These are phyloP conservation scores for Fennellomyces sp. DNA, from an alignment of 371 early-diverging fungal species.

Conservation along the genomic window DNA sequence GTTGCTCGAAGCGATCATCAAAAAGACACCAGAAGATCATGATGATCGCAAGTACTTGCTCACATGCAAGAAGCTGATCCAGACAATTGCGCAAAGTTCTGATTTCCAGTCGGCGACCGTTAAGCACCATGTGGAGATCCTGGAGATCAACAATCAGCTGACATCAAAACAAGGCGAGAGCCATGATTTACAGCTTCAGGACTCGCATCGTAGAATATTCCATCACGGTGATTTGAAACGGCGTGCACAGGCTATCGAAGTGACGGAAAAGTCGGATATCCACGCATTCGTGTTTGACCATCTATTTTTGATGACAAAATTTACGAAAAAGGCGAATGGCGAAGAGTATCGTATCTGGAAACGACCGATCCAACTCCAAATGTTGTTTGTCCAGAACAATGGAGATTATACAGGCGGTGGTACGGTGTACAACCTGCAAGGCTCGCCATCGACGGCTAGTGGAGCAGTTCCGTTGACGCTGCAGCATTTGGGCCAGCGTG, in stretches of 20 bases:
- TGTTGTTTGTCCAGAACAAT: conserved; percentile 49
- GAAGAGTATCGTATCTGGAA: conserved; percentile 69
- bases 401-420: conserved; percentile 12
- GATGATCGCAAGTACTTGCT: conserved; percentile 77
- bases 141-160: conserved; percentile 43
- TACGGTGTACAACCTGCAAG: no score
- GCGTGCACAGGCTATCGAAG: conserved; percentile 66
- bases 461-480: conserved; percentile 25
- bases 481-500: conserved; percentile 45
- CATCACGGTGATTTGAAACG: conserved; percentile 81
- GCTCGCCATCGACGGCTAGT: background rate
- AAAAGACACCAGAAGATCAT: conserved; percentile 83
- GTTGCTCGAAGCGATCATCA: conserved; percentile 81
- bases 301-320: conserved; percentile 79
- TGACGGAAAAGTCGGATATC: conserved; percentile 69
- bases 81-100: conserved; percentile 35
- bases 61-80: conserved; percentile 71
- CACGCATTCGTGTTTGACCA: conserved; percentile 91
- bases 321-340: conserved; percentile 53
- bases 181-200: conserved; percentile 72
- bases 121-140: conserved; percentile 36
- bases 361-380: conserved; percentile 66
- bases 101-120: conserved; percentile 30
- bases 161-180: conserved; percentile 51
- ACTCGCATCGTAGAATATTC: conserved; percentile 72